Evolutionary conservation across 2,329 filamentous ascomycete genomes (phyloP).

Genomic region (Colletotrichum viniferum): DNA sequence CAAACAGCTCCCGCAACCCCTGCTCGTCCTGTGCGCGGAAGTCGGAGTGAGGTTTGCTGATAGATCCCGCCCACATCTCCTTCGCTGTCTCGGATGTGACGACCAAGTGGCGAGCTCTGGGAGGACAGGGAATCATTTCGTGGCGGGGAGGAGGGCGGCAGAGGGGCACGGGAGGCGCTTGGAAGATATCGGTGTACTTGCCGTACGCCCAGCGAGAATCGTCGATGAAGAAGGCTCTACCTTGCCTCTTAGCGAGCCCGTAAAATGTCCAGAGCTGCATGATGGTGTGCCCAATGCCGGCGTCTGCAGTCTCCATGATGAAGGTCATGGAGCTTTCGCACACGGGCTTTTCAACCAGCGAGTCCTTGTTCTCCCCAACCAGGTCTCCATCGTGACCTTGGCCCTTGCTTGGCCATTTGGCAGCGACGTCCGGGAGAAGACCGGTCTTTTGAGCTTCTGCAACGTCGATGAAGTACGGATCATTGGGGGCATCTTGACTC

Average conservation of each 20-base stretch:
- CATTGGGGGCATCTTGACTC: conserved; percentile 62
- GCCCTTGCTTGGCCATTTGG: conserved; percentile 20
- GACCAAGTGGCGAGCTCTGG: conserved; percentile 74
- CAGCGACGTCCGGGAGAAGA: conserved; percentile 54
- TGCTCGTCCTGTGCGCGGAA: conserved; percentile 32
- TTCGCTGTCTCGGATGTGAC: conserved; percentile 71
- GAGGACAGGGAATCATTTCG: conserved; percentile 81
- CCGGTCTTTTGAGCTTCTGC: conserved; percentile 70
- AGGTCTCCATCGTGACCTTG: conserved; percentile 36
- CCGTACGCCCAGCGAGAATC: conserved; percentile 86
- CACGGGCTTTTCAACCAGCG: conserved; percentile 52
- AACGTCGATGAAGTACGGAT: conserved; percentile 77
- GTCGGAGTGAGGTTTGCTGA: conserved; percentile 61
- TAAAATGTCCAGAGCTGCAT: conserved; percentile 86
- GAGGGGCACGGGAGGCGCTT: conserved; percentile 64
- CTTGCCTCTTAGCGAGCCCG: conserved; percentile 76
- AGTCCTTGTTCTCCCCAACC: conserved; percentile 51
- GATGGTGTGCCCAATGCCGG: conserved; percentile 77
- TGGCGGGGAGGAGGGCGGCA: conserved; percentile 76
- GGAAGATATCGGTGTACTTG: conserved; percentile 74
- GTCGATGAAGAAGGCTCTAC: conserved; percentile 81
- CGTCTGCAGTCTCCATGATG: conserved; percentile 73
- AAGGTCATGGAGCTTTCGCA: conserved; percentile 79
- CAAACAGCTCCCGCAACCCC: conserved; percentile 66
- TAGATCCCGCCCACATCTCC: conserved; percentile 66